These are phyloP conservation scores for Rhododendron ovatum DNA, from an alignment of 148 eudicot genomes.

Conservation along the genomic window DNA sequence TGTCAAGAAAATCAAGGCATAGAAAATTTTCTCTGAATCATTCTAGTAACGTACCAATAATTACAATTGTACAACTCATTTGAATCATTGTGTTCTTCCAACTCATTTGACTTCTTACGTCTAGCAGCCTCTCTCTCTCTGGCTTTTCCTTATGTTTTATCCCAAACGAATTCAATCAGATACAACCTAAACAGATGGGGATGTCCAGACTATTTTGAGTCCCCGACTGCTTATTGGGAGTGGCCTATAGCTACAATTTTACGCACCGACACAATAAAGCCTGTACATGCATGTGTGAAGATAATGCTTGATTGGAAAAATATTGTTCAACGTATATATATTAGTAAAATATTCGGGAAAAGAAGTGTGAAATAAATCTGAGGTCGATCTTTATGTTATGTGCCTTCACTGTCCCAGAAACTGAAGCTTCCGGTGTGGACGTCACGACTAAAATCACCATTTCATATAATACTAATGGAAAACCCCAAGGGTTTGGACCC, in stretches of 20 bases:
- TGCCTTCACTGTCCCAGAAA: not conserved
- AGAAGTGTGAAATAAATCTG: not conserved
- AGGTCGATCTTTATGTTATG: not conserved
- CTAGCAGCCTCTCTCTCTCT: not conserved
- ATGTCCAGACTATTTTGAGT: not conserved
- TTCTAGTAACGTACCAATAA: not conserved
- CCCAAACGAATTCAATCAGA: not conserved
- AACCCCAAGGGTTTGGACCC: not conserved
- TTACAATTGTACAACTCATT: not conserved
- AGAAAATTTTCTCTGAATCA: not conserved
- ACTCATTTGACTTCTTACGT: not conserved
- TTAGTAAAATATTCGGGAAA: not conserved
- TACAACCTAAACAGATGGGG: too few species aligned
- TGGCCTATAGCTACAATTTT: not conserved
- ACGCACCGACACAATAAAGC: not conserved
- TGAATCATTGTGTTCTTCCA: not conserved
- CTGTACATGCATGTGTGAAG: not conserved
- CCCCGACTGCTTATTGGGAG: not conserved
- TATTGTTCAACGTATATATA: not conserved
- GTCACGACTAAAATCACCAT: not conserved
- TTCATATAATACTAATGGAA: not conserved
- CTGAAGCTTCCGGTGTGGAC: slow-evolving; percentile 2
- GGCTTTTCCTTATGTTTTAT: not conserved
- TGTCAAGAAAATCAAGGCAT: not conserved
- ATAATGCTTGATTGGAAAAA: not conserved